Evolutionary conservation across 768 basidiomycete genomes (phyloP).

Genomic region (Lactarius psammicola): DNA sequence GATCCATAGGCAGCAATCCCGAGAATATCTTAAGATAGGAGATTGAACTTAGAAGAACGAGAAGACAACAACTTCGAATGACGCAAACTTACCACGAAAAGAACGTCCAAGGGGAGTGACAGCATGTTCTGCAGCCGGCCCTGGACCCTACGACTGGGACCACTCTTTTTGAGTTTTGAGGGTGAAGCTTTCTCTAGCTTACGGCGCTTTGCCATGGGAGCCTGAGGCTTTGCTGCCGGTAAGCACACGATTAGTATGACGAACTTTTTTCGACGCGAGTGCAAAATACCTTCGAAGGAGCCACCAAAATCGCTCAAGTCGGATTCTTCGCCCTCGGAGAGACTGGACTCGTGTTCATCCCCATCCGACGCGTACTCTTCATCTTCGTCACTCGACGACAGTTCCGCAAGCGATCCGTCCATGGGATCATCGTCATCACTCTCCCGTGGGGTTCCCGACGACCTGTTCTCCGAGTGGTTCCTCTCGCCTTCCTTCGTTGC

Average conservation of each 20-base stretch:
- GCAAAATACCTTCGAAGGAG: constrained; percentile 9
- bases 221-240: not conserved
- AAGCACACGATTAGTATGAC: not conserved
- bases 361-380: not conserved
- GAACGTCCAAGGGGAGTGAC: constrained; percentile 21
- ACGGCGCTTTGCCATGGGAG: constrained; percentile 11
- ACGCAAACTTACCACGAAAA: constrained; percentile 19
- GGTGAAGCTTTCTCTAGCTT: constrained; percentile 9
- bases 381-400: constrained; percentile 8
- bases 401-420: constrained; percentile 6
- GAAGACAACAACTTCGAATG: not conserved
- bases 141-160: constrained; percentile 6
- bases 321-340: constrained; percentile 5
- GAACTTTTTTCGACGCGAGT: not conserved
- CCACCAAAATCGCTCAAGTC: not conserved
- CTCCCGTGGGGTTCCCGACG: not conserved
- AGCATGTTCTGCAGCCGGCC: constrained; percentile 27
- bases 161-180: constrained; percentile 4
- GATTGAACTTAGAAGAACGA: not conserved
- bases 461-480: not conserved
- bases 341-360: constrained; percentile 4
- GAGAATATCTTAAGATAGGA: constrained; percentile 17
- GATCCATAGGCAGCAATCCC: constrained; percentile 21
- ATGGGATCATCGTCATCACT: constrained; percentile 14
- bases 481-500: not conserved